Evolutionary conservation across 2,329 filamentous ascomycete species (phyloP).

Genomic region (Clarireedia monteithiana): DNA sequence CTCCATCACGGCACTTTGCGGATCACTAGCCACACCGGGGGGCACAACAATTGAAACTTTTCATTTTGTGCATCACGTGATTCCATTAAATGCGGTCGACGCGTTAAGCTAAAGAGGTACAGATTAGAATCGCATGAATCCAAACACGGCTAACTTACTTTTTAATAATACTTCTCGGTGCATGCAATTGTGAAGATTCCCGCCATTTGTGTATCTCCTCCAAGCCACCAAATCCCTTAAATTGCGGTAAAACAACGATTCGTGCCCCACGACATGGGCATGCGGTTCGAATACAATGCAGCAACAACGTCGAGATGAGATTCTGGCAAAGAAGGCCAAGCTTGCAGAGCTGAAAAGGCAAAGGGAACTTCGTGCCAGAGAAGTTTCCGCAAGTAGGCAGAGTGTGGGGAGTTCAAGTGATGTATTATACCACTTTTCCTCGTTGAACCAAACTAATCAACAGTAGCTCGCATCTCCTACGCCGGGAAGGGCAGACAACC

Average conservation of each 20-base stretch:
- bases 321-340: conserved; percentile 92
- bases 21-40: not conserved
- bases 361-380: conserved; percentile 72
- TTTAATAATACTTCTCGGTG: too few species aligned
- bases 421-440: conserved; percentile 41
- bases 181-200: too few species aligned
- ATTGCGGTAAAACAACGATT: conserved; percentile 1
- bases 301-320: conserved; percentile 86
- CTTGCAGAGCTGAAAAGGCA: conserved; percentile 93
- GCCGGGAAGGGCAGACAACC: conserved; percentile 59
- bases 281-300: conserved; percentile 33
- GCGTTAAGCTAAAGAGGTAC: not conserved
- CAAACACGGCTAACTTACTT: not conserved
- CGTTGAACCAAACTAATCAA: conserved; percentile 23
- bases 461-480: conserved; percentile 59
- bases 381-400: conserved; percentile 62
- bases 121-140: not conserved
- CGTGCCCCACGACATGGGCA: conserved; percentile 22
- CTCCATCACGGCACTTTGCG: conserved; percentile 10
- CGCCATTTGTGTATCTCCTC: too few species aligned
- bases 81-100: conserved; percentile 4
- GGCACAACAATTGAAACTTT: not conserved
- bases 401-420: conserved; percentile 63
- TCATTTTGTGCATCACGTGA: conserved; percentile 1
- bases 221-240: not conserved